Conservation (phyloP, 805 yeast genomes). For the Starmerella floricola region DNA sequence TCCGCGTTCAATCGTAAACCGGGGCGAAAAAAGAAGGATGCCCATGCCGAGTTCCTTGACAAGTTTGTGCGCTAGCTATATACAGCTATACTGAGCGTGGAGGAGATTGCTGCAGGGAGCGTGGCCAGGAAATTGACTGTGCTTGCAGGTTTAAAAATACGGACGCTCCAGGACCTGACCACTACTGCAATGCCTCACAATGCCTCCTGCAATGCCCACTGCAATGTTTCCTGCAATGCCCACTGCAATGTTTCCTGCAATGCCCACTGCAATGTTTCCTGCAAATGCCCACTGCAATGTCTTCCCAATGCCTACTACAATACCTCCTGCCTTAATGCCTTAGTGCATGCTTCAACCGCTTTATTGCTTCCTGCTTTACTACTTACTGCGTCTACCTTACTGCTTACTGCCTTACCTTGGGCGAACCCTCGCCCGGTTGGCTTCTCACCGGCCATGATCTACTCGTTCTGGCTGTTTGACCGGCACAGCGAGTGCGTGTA, state of each 20-base stretch:
- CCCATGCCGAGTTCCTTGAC: slow-evolving; percentile 5
- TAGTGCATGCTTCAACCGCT: neutral
- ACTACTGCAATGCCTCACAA: too few relatives aligned
- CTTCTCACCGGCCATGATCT: slow-evolving; percentile 34
- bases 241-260: too few relatives aligned
- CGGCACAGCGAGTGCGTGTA: slow-evolving; percentile 84
- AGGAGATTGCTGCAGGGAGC: too few relatives aligned
- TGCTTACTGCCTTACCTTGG: too few relatives aligned
- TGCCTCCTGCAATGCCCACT: too few relatives aligned
- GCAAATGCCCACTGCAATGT: too few relatives aligned
- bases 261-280: too few relatives aligned
- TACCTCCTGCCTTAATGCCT: too few relatives aligned
- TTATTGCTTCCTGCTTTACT: neutral
- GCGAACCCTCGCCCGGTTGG: neutral
- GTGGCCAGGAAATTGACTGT: too few relatives aligned
- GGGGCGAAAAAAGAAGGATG: neutral
- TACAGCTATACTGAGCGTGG: too few relatives aligned
- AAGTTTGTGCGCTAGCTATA: slow-evolving; percentile 5
- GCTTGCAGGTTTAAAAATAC: neutral
- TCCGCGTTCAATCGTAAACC: slow-evolving; percentile 4
- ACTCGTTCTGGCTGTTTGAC: slow-evolving; percentile 83
- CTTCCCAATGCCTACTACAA: too few relatives aligned
- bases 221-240: too few relatives aligned
- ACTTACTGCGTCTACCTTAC: neutral
- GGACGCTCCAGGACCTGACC: neutral